These are phyloP conservation scores for Atkinsonella texensis DNA, from an alignment of 2,329 filamentous ascomycete genomes.

Conservation along the genomic window DNA sequence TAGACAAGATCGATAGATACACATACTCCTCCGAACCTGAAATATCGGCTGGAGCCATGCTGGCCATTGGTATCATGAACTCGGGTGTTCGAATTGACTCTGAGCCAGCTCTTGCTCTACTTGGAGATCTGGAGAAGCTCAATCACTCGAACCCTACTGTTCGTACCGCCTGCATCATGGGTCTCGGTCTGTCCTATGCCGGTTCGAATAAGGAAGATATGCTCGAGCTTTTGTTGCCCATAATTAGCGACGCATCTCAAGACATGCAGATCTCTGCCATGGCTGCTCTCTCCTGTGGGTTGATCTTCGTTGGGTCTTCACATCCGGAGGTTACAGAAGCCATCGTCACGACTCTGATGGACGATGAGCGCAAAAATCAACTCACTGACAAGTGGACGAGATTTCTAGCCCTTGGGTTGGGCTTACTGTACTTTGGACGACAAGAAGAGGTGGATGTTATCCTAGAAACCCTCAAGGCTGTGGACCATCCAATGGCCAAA, in stretches of 20 bases:
- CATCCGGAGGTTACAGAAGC: slow-evolving; percentile 85
- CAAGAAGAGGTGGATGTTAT: slow-evolving; percentile 99
- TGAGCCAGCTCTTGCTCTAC: slow-evolving; percentile 78
- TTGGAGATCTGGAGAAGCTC: slow-evolving; percentile 70
- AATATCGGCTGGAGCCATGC: slow-evolving; percentile 81
- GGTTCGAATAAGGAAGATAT: slow-evolving; percentile 86
- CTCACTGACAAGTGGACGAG: slow-evolving; percentile 97
- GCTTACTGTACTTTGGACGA: slow-evolving; percentile 86
- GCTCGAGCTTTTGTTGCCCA: slow-evolving; percentile 73
- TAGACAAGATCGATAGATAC: slow-evolving; percentile 92
- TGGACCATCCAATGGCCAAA: slow-evolving; percentile 93
- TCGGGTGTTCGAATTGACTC: slow-evolving; percentile 81
- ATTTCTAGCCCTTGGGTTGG: slow-evolving; percentile 88
- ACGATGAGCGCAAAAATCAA: slow-evolving; percentile 82
- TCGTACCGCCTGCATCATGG: slow-evolving; percentile 83
- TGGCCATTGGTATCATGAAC: slow-evolving; percentile 93
- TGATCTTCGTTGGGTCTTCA: slow-evolving; percentile 87
- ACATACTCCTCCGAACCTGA: slow-evolving; percentile 69
- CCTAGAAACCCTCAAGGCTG: slow-evolving; percentile 88
- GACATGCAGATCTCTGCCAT: slow-evolving; percentile 96
- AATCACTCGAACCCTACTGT: slow-evolving; percentile 67
- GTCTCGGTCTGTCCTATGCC: slow-evolving; percentile 85
- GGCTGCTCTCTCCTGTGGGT: slow-evolving; percentile 80
- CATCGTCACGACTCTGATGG: slow-evolving; percentile 83
- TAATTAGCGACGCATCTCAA: slow-evolving; percentile 70